phyloP scores from a whole-genome alignment of 768 basidiomycete species.

The Boletus vermiculosoides region DNA sequence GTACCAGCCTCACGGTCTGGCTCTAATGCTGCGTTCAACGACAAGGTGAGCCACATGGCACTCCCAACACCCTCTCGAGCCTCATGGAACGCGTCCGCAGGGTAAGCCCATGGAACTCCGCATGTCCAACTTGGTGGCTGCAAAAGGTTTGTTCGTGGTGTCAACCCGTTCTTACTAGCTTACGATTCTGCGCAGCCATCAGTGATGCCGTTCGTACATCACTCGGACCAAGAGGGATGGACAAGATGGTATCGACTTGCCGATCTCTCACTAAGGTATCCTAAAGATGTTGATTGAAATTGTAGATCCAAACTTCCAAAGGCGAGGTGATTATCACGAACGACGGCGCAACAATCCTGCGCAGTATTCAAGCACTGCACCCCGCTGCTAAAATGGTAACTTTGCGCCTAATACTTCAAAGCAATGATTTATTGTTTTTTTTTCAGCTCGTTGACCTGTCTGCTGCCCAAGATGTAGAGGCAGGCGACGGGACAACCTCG shows the following conservation, averaged over 20 bases:
- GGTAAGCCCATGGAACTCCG: constrained; percentile 98
- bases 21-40: constrained; percentile 79
- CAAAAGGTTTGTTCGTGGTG: constrained; percentile 65
- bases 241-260: constrained; percentile 82
- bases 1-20: constrained; percentile 37
- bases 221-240: constrained; percentile 96
- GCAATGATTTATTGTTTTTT: constrained; percentile 1
- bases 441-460: constrained; percentile 92
- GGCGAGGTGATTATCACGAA: constrained; percentile 98
- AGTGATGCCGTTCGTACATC: constrained; percentile 97
- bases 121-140: constrained; percentile 95
- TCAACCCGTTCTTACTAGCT: not conserved
- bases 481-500: constrained; percentile 96
- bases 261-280: constrained; percentile 12
- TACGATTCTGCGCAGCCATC: constrained; percentile 59
- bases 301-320: constrained; percentile 90
- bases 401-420: not conserved
- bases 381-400: constrained; percentile 96
- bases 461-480: constrained; percentile 96
- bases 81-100: constrained; percentile 44
- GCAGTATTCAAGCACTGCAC: constrained; percentile 93
- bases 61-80: not conserved
- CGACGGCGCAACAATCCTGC: constrained; percentile 97
- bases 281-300: constrained; percentile 11
- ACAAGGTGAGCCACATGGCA: constrained; percentile 54